Evolutionary conservation across 768 basidiomycete genomes (phyloP).

Genomic region (Lactifluus volemus): DNA sequence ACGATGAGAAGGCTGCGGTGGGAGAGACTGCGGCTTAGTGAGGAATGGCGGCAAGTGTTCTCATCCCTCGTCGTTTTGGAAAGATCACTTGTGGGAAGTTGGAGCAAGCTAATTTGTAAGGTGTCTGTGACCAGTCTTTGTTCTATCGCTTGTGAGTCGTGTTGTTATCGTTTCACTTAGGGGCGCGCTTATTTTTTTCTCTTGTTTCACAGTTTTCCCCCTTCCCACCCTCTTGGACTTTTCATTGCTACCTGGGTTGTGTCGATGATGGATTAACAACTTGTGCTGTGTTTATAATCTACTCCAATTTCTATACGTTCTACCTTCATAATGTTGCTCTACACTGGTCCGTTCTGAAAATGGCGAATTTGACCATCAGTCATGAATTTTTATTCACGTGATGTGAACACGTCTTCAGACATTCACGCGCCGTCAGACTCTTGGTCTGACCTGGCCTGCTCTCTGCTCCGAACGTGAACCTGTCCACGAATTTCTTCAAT

Average conservation of each 20-base stretch:
- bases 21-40: slow-evolving; percentile 28
- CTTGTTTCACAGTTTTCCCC: background rate
- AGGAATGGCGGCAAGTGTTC: background rate
- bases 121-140: background rate
- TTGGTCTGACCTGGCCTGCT: background rate
- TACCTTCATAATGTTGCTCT: background rate
- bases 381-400: slow-evolving; percentile 7
- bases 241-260: too few species aligned
- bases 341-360: too few species aligned
- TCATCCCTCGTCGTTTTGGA: background rate
- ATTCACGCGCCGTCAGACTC: slow-evolving; percentile 12
- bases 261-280: background rate
- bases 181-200: background rate
- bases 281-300: background rate
- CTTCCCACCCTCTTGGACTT: too few species aligned
- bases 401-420: slow-evolving; percentile 19
- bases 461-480: background rate
- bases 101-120: background rate
- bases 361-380: too few species aligned
- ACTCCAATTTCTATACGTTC: background rate
- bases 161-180: background rate
- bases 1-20: slow-evolving; percentile 56
- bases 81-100: background rate
- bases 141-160: slow-evolving; percentile 1
- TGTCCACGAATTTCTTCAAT: background rate